These are phyloP conservation scores for Pleurotus eryngii DNA, from an alignment of 768 basidiomycete genomes.

Conservation along the genomic window DNA sequence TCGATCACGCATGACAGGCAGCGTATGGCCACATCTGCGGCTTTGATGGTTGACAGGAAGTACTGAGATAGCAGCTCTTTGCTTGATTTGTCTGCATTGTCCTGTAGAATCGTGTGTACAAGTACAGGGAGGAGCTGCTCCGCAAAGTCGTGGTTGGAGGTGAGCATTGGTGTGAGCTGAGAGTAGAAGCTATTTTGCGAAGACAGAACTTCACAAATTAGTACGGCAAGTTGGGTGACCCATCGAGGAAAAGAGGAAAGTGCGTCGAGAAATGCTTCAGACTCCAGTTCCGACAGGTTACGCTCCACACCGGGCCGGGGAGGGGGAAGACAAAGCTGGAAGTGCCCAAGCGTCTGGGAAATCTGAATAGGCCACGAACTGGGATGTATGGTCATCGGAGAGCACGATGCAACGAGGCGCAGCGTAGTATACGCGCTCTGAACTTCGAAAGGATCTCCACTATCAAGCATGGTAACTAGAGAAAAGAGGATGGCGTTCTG, in stretches of 20 bases:
- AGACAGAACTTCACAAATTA: constrained; percentile 60
- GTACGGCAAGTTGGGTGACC: constrained; percentile 55
- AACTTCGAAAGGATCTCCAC: constrained; percentile 43
- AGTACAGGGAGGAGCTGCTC: constrained; percentile 70
- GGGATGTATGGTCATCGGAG: constrained; percentile 24
- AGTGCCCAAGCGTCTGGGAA: constrained; percentile 43
- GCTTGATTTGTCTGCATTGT: constrained; percentile 21
- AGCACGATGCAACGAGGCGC: constrained; percentile 49
- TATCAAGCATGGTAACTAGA: constrained; percentile 58
- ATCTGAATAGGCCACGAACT: constrained; percentile 36
- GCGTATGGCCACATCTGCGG: constrained; percentile 30
- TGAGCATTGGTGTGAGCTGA: constrained; percentile 59
- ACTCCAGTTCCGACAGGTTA: constrained; percentile 34
- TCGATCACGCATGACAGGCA: constrained; percentile 67
- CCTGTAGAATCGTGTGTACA: constrained; percentile 62
- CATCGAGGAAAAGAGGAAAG: constrained; percentile 55
- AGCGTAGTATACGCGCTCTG: constrained; percentile 64
- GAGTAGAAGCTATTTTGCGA: constrained; percentile 59
- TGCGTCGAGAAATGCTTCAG: constrained; percentile 32
- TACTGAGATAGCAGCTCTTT: constrained; percentile 45
- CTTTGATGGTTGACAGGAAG: constrained; percentile 52
- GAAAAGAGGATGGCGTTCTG: constrained; percentile 50
- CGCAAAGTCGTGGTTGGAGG: constrained; percentile 53
- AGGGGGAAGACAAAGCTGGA: constrained; percentile 37
- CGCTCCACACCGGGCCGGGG: constrained; percentile 28